Conservation (phyloP, 2,329 filamentous ascomycete genomes). For the Triangularia setosa region DNA sequence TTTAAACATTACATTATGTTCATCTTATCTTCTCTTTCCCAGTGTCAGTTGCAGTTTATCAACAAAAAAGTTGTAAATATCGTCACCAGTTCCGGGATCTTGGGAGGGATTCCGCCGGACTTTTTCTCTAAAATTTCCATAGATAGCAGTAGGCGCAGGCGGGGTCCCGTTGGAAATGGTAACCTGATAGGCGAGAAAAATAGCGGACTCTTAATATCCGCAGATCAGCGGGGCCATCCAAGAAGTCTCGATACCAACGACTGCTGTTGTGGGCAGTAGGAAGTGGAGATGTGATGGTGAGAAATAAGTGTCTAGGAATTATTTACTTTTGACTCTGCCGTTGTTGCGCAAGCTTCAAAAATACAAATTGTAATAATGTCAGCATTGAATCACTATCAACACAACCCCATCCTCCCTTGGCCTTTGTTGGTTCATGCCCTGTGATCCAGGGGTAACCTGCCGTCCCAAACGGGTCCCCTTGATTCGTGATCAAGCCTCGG, state of each 20-base stretch:
- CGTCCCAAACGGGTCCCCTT: not conserved
- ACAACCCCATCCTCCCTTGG: not conserved
- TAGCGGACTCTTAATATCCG: not conserved
- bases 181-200: not conserved
- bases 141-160: not conserved
- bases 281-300: not conserved
- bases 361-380: not conserved
- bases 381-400: not conserved
- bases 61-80: too few species aligned
- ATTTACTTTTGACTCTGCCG: not conserved
- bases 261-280: not conserved
- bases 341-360: not conserved
- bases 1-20: not conserved
- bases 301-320: not conserved
- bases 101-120: not conserved
- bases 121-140: not conserved
- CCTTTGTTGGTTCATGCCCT: not conserved
- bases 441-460: not conserved
- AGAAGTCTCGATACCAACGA: not conserved
- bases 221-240: not conserved
- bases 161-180: not conserved
- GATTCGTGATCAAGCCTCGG: not conserved
- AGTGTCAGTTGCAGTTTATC: not conserved
- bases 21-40: not conserved
- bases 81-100: not conserved